Evolutionary conservation across 2,329 filamentous ascomycete species (phyloP), one percentile per base, ranked within the genome.

Genomic region (Lecanicillium sp.): DNA sequence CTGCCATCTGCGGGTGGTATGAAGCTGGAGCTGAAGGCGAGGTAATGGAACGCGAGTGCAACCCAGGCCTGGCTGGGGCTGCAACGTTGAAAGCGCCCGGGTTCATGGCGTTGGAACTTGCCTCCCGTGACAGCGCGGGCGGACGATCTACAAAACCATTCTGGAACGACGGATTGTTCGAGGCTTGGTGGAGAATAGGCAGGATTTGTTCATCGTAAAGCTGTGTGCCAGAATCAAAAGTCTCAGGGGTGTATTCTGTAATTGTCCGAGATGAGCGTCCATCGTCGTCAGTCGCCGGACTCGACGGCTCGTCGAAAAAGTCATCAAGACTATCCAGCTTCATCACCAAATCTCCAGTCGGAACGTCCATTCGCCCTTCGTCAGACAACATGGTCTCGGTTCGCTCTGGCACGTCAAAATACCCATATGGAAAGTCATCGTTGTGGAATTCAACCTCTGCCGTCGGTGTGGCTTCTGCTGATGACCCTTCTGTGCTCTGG

Each of bases 351-450:
- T 96, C 90, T 28, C 83, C 85, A 4, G 47, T 52, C 41, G 85
- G 83, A 31, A 73, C 75, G 33, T 88, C 83, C 2, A 70, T 77
- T 12, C 82, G 76, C 0, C 67, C 76, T 28, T 92, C 87, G 50
- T 95, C 86, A 1, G 89, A 95, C 56, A 94, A 78, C 85, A 95
- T 95, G 1, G 89, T 95, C 38, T 87, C 86, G 2, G 87, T 85
- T 37, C 88, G 78, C 47, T 89, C 82, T 1, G 65, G 61, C 14
- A 75, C 65, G 2, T 80, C 76, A 63, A 89, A 89, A 57, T 89
- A 88, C 9, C 83, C 82, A 50, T 84, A 85, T 9, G 81, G 80
- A 51, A 85, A 89, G 44, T 96, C 89, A 45, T 98, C 94, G 3
- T 80, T 75, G 49, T 94, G 85, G 62, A 98, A 96, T 53, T 94